phyloP scores from a whole-genome alignment of 345 rosid genomes.

The Noccaea bulbosa region DNA sequence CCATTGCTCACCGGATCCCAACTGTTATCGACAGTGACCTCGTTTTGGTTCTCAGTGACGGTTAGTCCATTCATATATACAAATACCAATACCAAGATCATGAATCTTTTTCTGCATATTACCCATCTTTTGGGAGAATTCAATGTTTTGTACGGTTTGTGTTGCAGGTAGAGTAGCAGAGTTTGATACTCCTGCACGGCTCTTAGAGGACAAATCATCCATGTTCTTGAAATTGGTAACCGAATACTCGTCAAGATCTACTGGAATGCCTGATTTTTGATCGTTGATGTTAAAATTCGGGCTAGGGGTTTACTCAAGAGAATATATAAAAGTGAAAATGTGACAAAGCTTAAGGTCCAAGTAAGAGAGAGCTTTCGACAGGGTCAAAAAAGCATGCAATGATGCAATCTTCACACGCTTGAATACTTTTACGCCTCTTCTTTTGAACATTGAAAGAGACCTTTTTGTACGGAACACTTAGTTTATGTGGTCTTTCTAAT shows the following conservation, averaged over 20 bases:
- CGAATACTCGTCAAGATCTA: slow-evolving; percentile 92
- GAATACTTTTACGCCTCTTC: slow-evolving; percentile 25
- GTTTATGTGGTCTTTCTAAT: slow-evolving; percentile 16
- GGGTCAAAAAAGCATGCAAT: slow-evolving; percentile 13
- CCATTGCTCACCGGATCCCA: slow-evolving; percentile 98
- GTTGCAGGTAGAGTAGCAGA: slow-evolving; percentile 89
- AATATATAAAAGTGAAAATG: slow-evolving; percentile 15
- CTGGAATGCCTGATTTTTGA: slow-evolving; percentile 86
- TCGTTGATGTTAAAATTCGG: slow-evolving; percentile 16
- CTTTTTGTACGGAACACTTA: slow-evolving; percentile 35
- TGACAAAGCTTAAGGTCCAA: slow-evolving; percentile 35
- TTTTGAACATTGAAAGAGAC: slow-evolving; percentile 27
- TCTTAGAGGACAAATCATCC: slow-evolving; percentile 90
- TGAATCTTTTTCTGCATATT: background rate
- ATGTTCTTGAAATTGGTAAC: slow-evolving; percentile 92
- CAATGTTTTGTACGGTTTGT: slow-evolving; percentile 11
- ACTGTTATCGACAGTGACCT: slow-evolving; percentile 97
- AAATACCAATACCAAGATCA: background rate
- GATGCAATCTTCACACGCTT: slow-evolving; percentile 25
- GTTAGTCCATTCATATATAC: slow-evolving; percentile 45
- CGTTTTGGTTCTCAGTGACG: slow-evolving; percentile 95
- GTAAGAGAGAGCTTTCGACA: slow-evolving; percentile 10
- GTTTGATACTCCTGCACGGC: slow-evolving; percentile 78
- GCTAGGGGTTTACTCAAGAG: slow-evolving; percentile 21
- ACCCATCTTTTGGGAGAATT: background rate